Conservation (phyloP, 371 early-diverging fungal species). For the Mortierella sp. region DNA sequence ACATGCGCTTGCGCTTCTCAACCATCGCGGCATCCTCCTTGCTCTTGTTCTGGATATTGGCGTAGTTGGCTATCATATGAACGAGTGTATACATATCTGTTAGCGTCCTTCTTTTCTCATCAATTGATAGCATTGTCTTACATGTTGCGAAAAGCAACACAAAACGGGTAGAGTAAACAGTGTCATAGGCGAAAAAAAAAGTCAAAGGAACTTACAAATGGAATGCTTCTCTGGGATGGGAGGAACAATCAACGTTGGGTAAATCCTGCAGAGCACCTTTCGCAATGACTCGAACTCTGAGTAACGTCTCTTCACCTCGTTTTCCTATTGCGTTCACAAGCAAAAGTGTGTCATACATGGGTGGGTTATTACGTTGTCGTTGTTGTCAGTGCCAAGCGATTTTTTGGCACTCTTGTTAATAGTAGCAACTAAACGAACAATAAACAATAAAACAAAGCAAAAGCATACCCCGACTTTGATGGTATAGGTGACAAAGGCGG, state of each 20-base stretch:
- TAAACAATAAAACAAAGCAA: background rate
- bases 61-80: constrained; percentile 81
- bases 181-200: background rate
- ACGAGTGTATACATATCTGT: constrained; percentile 29
- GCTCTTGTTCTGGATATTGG: constrained; percentile 84
- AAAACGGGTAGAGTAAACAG: background rate
- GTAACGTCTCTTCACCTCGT: constrained; percentile 84
- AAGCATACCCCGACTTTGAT: constrained; percentile 65
- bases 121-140: constrained; percentile 2
- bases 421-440: background rate
- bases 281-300: constrained; percentile 95
- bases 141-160: background rate
- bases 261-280: constrained; percentile 75
- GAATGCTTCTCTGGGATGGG: constrained; percentile 97
- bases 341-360: background rate
- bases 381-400: background rate
- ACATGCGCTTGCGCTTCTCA: constrained; percentile 89
- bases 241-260: constrained; percentile 90
- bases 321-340: constrained; percentile 56
- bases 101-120: background rate
- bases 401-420: background rate
- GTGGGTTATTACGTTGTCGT: background rate
- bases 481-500: constrained; percentile 66
- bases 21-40: constrained; percentile 90
- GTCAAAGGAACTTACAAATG: constrained; percentile 63